Conservation (phyloP, 2,329 filamentous ascomycete species). For the Aureobasidium sp. region DNA sequence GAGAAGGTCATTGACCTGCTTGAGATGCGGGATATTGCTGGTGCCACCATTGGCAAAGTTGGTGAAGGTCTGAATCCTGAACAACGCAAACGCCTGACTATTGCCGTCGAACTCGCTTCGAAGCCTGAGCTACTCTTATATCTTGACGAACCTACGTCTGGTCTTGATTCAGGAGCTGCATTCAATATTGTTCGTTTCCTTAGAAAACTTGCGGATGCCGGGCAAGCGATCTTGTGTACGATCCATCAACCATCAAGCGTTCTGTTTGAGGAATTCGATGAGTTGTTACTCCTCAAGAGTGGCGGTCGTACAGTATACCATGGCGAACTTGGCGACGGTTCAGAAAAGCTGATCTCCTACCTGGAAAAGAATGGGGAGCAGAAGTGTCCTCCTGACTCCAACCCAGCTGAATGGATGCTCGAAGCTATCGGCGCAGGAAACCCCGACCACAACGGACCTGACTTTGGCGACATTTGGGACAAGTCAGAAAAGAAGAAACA, state of each 20-base stretch:
- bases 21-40: conserved; percentile 58
- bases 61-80: conserved; percentile 55
- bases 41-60: conserved; percentile 55
- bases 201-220: conserved; percentile 47
- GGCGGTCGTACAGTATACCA: conserved; percentile 40
- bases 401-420: conserved; percentile 70
- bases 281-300: conserved; percentile 35
- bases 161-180: conserved; percentile 55
- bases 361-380: conserved; percentile 52
- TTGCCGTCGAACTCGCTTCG: conserved; percentile 37
- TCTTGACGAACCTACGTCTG: conserved; percentile 50
- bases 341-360: conserved; percentile 33
- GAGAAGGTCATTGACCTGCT: conserved; percentile 59
- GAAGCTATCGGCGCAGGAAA: conserved; percentile 74
- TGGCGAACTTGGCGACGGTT: conserved; percentile 38
- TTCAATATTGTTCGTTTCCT: conserved; percentile 57
- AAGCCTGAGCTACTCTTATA: conserved; percentile 53
- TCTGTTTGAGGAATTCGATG: conserved; percentile 38
- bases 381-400: conserved; percentile 42
- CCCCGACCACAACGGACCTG: conserved; percentile 61
- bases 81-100: conserved; percentile 54
- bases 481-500: conserved; percentile 62
- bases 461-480: conserved; percentile 75
- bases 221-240: conserved; percentile 39
- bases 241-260: conserved; percentile 36